These are phyloP conservation scores for Rhynchospora breviuscula DNA, from an alignment of 176 grass and related monocot species.

Conservation along the genomic window DNA sequence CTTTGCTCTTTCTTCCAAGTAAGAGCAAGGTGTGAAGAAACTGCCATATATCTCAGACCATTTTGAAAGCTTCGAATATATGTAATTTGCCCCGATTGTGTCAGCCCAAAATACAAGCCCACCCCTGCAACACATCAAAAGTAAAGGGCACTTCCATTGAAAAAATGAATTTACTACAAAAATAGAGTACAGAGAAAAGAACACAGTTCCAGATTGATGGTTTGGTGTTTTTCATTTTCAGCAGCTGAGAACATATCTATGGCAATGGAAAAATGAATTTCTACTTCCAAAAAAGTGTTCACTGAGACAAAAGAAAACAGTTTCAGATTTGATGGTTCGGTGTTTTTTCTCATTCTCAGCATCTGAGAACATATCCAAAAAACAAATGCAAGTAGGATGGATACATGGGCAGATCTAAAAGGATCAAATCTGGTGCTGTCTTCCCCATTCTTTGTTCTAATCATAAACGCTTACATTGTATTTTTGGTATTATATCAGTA, in stretches of 20 bases:
- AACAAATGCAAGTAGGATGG: too few relatives aligned
- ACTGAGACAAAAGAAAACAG: too few relatives aligned
- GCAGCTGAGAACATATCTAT: neutral
- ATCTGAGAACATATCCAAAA: too few relatives aligned
- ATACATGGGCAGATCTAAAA: too few relatives aligned
- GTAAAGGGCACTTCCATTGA: neutral
- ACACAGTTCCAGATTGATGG: neutral
- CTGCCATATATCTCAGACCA: conserved; percentile 65
- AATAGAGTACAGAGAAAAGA: neutral
- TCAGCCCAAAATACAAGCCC: conserved; percentile 94
- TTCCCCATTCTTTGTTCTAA: too few relatives aligned
- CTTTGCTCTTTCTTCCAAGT: conserved; percentile 69
- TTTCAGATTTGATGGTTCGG: too few relatives aligned
- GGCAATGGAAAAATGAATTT: too few relatives aligned
- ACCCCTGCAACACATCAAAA: conserved; percentile 48
- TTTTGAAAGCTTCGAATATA: conserved; percentile 67
- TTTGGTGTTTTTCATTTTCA: neutral
- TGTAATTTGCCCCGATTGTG: conserved; percentile 66
- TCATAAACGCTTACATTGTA: too few relatives aligned
- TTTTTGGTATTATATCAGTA: too few relatives aligned
- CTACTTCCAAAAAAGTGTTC: too few relatives aligned
- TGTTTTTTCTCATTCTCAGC: too few relatives aligned
- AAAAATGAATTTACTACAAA: neutral
- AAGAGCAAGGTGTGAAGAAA: conserved; percentile 70
- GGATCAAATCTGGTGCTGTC: too few relatives aligned